Conservation (phyloP, 768 basidiomycete species). For the Mrakia gelida region DNA sequence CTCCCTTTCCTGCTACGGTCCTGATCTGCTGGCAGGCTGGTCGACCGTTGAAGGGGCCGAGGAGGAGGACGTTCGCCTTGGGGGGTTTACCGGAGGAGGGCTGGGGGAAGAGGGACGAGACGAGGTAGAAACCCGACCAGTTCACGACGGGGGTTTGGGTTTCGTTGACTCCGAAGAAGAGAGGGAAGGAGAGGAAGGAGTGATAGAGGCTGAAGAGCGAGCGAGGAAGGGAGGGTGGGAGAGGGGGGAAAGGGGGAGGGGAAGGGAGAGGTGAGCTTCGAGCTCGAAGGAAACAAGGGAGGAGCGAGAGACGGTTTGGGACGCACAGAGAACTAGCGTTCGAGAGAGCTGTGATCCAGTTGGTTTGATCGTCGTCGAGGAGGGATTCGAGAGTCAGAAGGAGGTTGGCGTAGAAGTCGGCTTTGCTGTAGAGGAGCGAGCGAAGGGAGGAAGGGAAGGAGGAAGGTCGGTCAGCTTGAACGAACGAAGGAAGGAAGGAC, state of each 20-base stretch:
- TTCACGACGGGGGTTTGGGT: conserved; percentile 65
- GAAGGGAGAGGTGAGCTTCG: no score
- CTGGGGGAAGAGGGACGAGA: conserved; percentile 62
- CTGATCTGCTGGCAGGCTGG: conserved; percentile 85
- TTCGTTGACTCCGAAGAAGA: conserved; percentile 55
- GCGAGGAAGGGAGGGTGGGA: neutral
- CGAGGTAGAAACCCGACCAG: conserved; percentile 90
- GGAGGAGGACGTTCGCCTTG: conserved; percentile 49
- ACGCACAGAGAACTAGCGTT: conserved; percentile 66
- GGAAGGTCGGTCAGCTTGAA: conserved; percentile 31
- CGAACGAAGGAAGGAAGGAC: neutral
- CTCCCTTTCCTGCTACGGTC: conserved; percentile 47
- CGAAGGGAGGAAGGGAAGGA: conserved; percentile 8
- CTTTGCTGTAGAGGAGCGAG: conserved; percentile 49
- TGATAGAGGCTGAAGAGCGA: conserved; percentile 54
- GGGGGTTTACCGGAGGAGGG: conserved; percentile 14
- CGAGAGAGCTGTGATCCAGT: conserved; percentile 76
- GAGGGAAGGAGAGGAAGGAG: conserved; percentile 62
- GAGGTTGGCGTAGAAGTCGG: conserved; percentile 76
- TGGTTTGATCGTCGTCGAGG: conserved; percentile 54
- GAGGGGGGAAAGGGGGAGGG: neutral
- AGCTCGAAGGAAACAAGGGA: neutral
- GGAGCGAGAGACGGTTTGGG: neutral
- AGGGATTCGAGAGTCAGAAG: conserved; percentile 59
- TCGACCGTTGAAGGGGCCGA: conserved; percentile 84